Base-by-base conservation (phyloP, 148 eudicot species). In the Camellia lanceoleosa region DNA sequence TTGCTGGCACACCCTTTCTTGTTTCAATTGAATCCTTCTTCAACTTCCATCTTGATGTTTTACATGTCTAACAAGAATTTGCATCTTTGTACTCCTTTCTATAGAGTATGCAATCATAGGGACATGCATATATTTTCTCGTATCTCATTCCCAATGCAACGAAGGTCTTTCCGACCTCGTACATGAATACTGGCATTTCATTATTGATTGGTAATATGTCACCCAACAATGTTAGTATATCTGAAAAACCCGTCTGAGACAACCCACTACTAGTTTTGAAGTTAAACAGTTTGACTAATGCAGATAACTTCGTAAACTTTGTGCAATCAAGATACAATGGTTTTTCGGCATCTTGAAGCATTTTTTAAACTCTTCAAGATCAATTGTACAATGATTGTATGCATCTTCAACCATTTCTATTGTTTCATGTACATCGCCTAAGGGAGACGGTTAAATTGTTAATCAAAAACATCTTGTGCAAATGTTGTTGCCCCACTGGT, bases 21-120 rank as follows among this genome's bases (percentile, higher is more conserved):
- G 30, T 30, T 30, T 30, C 30, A 30, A 30, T 30, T 30, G 30
- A 30, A 30, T 30, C 0, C 30, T 30, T 30, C 30, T 30, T 30
- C 30, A 67, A 38, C 30, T 67, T 67, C 18, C n/a, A 14, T 67
- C 71, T 67, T 11, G 49, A 42, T 3, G 71, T 38, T 7, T 41
- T 0, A 67, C 49, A 67, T 41, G 46, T 38, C 12, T 15, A 7
- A 14, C 47, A 41, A 38, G 46, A 12, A 10, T 16, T 41, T 4
- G 16, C 49, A 38, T 38, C 47, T 42, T 67, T 14, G 47, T 10
- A 67, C 47, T 67, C n/a, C n/a, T 67, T 67, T 38, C 47, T 19
- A 41, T 67, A 67, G 5, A 67, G 71, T 14, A 67, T 67, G 46
- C 71, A 67, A 67, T 67, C 71, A 41, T 67, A 9, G 2, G 71